Conservation (phyloP, 208 protist species). For the Jaenimonas drosophilae region DNA sequence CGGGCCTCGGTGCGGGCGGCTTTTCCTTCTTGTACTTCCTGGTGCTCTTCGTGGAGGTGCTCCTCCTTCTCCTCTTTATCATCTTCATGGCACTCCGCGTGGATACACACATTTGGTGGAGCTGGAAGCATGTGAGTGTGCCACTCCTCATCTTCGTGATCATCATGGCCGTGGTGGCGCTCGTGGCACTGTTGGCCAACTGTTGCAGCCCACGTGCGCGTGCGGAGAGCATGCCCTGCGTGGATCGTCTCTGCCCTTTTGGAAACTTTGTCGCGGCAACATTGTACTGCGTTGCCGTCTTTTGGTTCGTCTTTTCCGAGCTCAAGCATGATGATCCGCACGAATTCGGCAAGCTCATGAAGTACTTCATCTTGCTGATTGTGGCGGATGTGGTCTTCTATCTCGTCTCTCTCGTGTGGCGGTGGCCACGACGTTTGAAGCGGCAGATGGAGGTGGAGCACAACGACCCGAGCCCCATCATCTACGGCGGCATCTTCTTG, state of each 20-base stretch:
- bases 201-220: conserved; percentile 23
- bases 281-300: conserved; percentile 50
- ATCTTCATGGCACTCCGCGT: conserved; percentile 40
- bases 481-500: conserved; percentile 69
- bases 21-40: conserved; percentile 51
- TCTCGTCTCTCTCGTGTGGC: conserved; percentile 78
- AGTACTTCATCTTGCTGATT: conserved; percentile 61
- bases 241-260: conserved; percentile 63
- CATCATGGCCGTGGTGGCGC: conserved; percentile 29
- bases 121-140: conserved; percentile 25
- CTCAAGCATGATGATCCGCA: conserved; percentile 17
- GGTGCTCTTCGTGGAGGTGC: conserved; percentile 38
- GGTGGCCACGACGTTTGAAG: conserved; percentile 58
- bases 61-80: conserved; percentile 58
- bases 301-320: conserved; percentile 27
- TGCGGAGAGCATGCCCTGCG: conserved; percentile 37
- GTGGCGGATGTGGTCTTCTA: conserved; percentile 73
- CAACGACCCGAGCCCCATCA: conserved; percentile 32
- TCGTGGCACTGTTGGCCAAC: conserved; percentile 50
- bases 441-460: conserved; percentile 63
- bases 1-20: conserved; percentile 34
- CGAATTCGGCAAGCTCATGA: conserved; percentile 24
- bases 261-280: conserved; percentile 60
- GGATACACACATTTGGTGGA: conserved; percentile 23
- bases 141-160: conserved; percentile 50